Evolutionary conservation across 164 flowering plant genomes (phyloP).

Genomic region (Euptelea pleiosperma): DNA sequence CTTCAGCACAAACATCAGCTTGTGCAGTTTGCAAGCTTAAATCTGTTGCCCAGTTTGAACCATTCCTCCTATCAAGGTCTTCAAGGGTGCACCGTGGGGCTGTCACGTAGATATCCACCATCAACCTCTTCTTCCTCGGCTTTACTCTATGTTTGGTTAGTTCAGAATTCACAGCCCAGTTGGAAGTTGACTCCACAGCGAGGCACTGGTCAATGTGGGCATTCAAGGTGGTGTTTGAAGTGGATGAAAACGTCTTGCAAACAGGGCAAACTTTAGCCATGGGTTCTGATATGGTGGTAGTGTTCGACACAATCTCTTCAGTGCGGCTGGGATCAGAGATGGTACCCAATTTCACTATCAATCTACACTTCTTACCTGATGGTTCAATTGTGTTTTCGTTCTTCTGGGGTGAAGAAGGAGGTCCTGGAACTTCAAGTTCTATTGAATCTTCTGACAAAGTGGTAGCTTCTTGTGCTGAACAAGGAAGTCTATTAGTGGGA

Average conservation of each 20-base stretch:
- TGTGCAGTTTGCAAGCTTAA: constrained; percentile 25
- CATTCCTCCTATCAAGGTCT: constrained; percentile 89
- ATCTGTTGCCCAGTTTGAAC: constrained; percentile 63
- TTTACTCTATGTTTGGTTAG: constrained; percentile 53
- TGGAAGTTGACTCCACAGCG: constrained; percentile 50
- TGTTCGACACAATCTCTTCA: constrained; percentile 43
- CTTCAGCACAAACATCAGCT: constrained; percentile 26
- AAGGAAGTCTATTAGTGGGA: constrained; percentile 19
- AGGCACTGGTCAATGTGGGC: constrained; percentile 97
- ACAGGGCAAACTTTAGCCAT: constrained; percentile 93
- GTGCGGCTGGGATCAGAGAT: constrained; percentile 31
- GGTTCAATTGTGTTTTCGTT: constrained; percentile 17
- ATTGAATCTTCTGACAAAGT: constrained; percentile 19
- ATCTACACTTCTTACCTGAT: constrained; percentile 48
- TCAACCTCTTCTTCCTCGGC: constrained; percentile 57
- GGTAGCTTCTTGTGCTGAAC: constrained; percentile 20
- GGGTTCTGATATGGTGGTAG: constrained; percentile 41
- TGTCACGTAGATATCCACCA: constrained; percentile 69
- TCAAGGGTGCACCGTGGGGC: constrained; percentile 71
- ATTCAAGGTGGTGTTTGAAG: constrained; percentile 92
- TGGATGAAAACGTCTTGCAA: constrained; percentile 78
- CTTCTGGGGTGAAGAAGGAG: constrained; percentile 25
- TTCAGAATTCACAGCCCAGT: constrained; percentile 34
- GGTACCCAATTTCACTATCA: constrained; percentile 46
- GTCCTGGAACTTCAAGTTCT: constrained; percentile 19